Evolutionary conservation across 2,329 filamentous ascomycete genomes (phyloP).

Genomic region (Colletotrichum horii): DNA sequence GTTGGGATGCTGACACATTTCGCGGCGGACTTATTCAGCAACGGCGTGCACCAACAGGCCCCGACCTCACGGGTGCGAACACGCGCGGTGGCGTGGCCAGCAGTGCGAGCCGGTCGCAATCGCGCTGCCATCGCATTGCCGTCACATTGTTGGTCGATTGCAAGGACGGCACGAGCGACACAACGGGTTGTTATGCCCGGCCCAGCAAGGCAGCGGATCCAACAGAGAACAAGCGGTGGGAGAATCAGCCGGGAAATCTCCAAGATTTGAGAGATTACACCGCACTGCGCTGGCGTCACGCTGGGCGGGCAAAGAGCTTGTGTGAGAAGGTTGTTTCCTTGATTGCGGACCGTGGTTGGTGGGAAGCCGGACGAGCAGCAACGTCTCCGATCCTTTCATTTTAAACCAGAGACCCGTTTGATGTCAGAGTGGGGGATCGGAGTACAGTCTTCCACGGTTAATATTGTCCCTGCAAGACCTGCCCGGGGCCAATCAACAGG

Average conservation of each 20-base stretch:
- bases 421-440: conserved; percentile 21
- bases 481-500: too few species aligned
- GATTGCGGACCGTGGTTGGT: conserved; percentile 13
- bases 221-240: conserved; percentile 1
- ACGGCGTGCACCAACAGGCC: not conserved
- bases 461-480: too few species aligned
- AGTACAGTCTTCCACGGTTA: too few species aligned
- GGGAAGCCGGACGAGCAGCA: conserved; percentile 1
- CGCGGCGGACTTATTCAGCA: not conserved
- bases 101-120: not conserved
- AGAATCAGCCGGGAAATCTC: not conserved
- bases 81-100: not conserved
- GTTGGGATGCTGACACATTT: not conserved
- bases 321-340: conserved; percentile 19
- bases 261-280: conserved; percentile 14
- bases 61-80: not conserved
- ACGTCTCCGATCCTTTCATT: conserved; percentile 19
- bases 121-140: not conserved
- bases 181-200: not conserved
- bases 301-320: conserved; percentile 5
- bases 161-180: not conserved
- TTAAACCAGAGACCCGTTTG: conserved; percentile 16
- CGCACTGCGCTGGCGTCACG: not conserved
- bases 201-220: not conserved
- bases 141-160: not conserved